A percentile compares a stretch with the other conserved stretches of the same genome.
Conservation (phyloP, 2,329 filamentous ascomycete species). For the Colletotrichum higginsianum region DNA sequence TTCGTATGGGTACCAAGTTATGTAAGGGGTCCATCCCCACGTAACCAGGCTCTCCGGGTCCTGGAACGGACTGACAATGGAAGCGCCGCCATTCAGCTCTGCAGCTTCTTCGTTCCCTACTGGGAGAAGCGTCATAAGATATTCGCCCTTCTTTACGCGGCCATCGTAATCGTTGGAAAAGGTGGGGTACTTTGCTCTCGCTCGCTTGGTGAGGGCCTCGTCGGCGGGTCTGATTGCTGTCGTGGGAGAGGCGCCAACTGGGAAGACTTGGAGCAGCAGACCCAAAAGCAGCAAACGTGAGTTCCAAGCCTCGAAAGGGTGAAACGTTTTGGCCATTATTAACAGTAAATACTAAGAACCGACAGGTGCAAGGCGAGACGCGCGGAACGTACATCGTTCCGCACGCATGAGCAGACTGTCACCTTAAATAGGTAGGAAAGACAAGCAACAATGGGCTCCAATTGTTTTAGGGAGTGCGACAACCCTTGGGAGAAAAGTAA, state of each 20-base stretch:
- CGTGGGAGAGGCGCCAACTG: not conserved
- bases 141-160: not conserved
- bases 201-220: not conserved
- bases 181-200: not conserved
- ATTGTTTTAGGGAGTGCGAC: no score
- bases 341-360: no score
- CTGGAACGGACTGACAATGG: slow-evolving; percentile 2
- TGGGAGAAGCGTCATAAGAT: slow-evolving; percentile 7
- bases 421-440: no score
- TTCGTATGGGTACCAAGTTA: slow-evolving; percentile 1
- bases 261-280: not conserved
- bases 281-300: not conserved
- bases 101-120: not conserved
- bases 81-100: not conserved
- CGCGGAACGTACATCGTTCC: no score
- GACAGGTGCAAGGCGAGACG: no score
- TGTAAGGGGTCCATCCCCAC: slow-evolving; percentile 5
- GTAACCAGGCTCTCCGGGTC: not conserved
- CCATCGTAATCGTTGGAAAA: not conserved
- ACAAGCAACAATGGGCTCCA: no score
- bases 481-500: no score
- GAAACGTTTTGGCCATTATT: no score
- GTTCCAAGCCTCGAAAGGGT: no score
- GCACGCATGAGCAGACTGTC: no score
- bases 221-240: not conserved